Evolutionary conservation across 2,329 filamentous ascomycete species (phyloP).

Genomic region (Chaetoscypha palmicola): DNA sequence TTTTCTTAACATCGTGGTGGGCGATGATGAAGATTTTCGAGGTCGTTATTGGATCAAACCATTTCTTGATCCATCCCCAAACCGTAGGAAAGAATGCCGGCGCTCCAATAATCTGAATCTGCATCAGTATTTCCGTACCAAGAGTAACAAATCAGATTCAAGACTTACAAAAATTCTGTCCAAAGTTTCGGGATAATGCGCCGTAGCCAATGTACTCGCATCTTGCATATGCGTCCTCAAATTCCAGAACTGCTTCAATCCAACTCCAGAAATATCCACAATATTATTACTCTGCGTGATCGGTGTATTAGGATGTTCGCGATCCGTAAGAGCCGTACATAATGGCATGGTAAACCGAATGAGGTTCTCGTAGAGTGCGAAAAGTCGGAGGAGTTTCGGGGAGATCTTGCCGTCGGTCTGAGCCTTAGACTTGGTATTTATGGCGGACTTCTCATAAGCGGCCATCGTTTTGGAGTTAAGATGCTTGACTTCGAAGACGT

Average conservation of each 20-base stretch:
- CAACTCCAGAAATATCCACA: slow-evolving; percentile 83
- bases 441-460: slow-evolving; percentile 63
- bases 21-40: slow-evolving; percentile 93
- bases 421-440: slow-evolving; percentile 51
- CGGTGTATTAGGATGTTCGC: slow-evolving; percentile 70
- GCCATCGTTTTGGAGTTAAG: slow-evolving; percentile 76
- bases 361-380: slow-evolving; percentile 89
- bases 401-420: slow-evolving; percentile 60
- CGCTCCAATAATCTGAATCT: slow-evolving; percentile 68
- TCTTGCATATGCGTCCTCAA: slow-evolving; percentile 91
- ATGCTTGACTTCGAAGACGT: slow-evolving; percentile 79
- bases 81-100: slow-evolving; percentile 88
- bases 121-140: no score
- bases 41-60: slow-evolving; percentile 90
- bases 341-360: slow-evolving; percentile 81
- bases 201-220: slow-evolving; percentile 78
- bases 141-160: no score
- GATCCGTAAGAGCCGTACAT: slow-evolving; percentile 66
- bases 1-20: slow-evolving; percentile 64
- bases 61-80: slow-evolving; percentile 91
- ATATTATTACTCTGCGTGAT: slow-evolving; percentile 93
- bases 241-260: slow-evolving; percentile 93
- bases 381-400: slow-evolving; percentile 73
- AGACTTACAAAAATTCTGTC: slow-evolving; percentile 62
- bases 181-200: slow-evolving; percentile 90